Evolutionary conservation across 2,329 filamentous ascomycete genomes (phyloP).

Genomic region (Tolypocladium ovalisporum): DNA sequence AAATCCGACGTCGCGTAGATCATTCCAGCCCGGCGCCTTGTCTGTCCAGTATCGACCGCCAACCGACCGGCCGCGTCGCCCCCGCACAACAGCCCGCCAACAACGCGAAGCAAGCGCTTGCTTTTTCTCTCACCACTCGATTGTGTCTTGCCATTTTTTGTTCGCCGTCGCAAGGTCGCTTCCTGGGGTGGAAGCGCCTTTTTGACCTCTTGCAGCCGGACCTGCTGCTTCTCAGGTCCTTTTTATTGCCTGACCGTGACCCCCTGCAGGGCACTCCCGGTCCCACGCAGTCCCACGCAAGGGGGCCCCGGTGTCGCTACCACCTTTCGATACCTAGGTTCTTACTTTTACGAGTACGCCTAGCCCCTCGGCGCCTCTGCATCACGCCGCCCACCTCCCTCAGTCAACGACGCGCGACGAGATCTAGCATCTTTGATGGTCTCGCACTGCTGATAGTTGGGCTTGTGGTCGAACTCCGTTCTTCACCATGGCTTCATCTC

Average conservation of each 20-base stretch:
- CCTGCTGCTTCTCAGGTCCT: neutral
- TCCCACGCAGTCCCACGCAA: neutral
- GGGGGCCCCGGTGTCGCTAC: neutral
- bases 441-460: neutral
- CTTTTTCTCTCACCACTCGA: neutral
- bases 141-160: neutral
- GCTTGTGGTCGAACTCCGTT: constrained; percentile 1
- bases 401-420: neutral
- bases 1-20: neutral
- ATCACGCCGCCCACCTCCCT: neutral
- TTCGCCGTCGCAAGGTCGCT: neutral
- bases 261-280: neutral
- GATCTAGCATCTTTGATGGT: neutral
- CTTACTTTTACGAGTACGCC: neutral
- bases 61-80: neutral
- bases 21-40: neutral
- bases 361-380: neutral
- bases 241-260: neutral
- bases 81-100: neutral
- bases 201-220: neutral
- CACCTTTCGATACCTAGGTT: neutral
- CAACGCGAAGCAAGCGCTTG: neutral
- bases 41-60: neutral
- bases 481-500: constrained; percentile 30
- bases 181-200: neutral